A percentile compares a stretch with the other conserved stretches of the same genome.
phyloP scores from a whole-genome alignment of 108 stramenopile genomes.

The Craspedostauros australis region DNA sequence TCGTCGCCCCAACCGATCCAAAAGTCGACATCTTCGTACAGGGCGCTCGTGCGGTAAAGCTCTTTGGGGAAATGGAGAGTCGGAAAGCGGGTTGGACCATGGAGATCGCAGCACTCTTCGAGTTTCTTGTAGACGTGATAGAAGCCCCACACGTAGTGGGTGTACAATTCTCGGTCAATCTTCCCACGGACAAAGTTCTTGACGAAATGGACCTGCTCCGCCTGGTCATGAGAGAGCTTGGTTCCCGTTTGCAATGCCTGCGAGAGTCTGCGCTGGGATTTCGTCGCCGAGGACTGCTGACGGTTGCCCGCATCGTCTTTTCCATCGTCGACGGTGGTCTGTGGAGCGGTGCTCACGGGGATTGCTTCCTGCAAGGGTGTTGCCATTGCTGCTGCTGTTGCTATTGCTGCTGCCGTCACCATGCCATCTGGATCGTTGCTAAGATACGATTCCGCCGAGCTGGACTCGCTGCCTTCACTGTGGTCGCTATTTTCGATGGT shows the following conservation, averaged over 20 bases:
- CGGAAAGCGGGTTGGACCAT: conserved; percentile 52
- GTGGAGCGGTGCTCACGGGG: too few species aligned
- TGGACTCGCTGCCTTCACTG: too few species aligned
- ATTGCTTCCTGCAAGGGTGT: too few species aligned
- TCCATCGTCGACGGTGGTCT: too few species aligned
- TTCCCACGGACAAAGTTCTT: conserved; percentile 75
- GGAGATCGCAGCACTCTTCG: conserved; percentile 55
- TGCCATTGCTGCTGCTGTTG: too few species aligned
- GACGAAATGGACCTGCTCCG: conserved; percentile 88
- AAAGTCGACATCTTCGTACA: conserved; percentile 74
- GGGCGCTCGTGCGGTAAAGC: conserved; percentile 39
- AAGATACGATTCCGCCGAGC: too few species aligned
- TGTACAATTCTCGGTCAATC: conserved; percentile 70
- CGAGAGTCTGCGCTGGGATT: conserved; percentile 34
- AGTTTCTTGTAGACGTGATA: conserved; percentile 66
- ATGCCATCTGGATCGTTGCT: too few species aligned
- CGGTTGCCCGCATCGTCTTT: too few species aligned
- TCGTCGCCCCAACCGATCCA: too few species aligned
- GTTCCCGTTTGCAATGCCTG: conserved; percentile 79
- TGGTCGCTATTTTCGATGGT: too few species aligned
- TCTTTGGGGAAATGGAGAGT: conserved; percentile 73
- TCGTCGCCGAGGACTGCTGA: too few species aligned
- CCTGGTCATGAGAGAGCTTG: conserved; percentile 68
- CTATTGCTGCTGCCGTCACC: too few species aligned
- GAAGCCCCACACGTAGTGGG: conserved; percentile 44